Conservation (phyloP, 179 eudicot genomes). For the Silene coronaria region DNA sequence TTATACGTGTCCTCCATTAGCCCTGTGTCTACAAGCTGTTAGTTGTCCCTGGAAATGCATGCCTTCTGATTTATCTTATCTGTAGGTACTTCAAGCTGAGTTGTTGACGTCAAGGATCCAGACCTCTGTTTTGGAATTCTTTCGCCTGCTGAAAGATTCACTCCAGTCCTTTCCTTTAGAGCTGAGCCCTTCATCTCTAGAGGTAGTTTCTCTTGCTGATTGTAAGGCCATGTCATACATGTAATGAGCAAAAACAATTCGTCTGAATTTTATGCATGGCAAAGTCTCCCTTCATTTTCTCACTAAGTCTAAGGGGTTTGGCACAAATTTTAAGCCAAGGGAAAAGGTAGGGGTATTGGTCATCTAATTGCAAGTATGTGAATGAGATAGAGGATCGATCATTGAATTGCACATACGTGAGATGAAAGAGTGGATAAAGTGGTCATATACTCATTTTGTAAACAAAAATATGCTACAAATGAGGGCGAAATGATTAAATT, state of each 20-base stretch:
- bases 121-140: constrained; percentile 48
- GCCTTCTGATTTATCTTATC: constrained; percentile 19
- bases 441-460: background rate
- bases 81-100: constrained; percentile 79
- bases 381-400: background rate
- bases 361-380: too few species aligned
- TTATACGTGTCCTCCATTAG: background rate
- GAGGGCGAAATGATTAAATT: background rate
- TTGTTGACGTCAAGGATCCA: constrained; percentile 43
- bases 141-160: constrained; percentile 55
- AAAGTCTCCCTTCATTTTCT: background rate
- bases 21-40: background rate
- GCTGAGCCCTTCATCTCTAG: constrained; percentile 55
- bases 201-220: constrained; percentile 43
- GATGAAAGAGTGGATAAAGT: background rate
- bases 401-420: background rate
- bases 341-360: background rate
- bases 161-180: constrained; percentile 47
- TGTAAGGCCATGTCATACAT: background rate
- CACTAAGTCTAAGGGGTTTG: background rate
- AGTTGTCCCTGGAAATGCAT: background rate
- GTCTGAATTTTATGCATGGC: background rate
- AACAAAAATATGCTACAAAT: background rate
- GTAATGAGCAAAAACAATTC: background rate
- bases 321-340: background rate